A percentile compares a stretch with the other conserved stretches of the same genome.
phyloP scores from a whole-genome alignment of 2,329 filamentous ascomycete species.

The Penicillium sp. region DNA sequence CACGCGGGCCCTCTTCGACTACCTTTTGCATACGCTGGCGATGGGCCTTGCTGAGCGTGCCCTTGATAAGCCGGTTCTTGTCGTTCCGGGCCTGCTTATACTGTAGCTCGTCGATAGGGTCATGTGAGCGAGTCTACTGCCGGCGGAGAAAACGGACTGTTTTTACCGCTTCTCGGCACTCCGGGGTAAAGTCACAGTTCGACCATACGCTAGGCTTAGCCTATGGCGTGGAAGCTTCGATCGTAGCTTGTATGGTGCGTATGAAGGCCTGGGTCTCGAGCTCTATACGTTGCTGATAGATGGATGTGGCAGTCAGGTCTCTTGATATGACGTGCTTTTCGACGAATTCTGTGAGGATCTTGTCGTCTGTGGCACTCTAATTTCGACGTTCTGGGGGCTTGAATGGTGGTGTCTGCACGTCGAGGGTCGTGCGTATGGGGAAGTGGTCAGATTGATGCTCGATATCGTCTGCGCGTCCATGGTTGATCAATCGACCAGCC shows the following conservation, averaged over 20 bases:
- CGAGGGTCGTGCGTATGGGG: too few relatives aligned
- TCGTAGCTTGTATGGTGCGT: neutral
- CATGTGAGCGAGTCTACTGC: neutral
- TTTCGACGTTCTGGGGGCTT: too few relatives aligned
- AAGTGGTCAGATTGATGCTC: too few relatives aligned
- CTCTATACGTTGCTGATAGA: neutral
- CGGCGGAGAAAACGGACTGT: rapidly evolving
- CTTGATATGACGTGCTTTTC: too few relatives aligned
- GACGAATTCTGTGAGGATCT: too few relatives aligned
- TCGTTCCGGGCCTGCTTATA: neutral
- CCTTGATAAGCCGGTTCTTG: neutral
- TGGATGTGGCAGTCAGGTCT: too few relatives aligned
- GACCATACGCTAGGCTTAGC: neutral
- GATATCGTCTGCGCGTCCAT: too few relatives aligned
- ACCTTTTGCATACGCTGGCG: neutral
- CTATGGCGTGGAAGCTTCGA: neutral
- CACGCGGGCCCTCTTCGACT: neutral
- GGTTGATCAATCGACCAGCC: too few relatives aligned
- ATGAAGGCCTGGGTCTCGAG: neutral
- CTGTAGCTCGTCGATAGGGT: neutral
- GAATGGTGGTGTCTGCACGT: too few relatives aligned
- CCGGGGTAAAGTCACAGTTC: neutral
- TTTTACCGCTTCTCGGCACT: neutral
- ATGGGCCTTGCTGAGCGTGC: neutral
- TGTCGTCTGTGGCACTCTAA: too few relatives aligned